Evolutionary conservation across 108 stramenopile genomes (phyloP).

Genomic region (Nitzschia sp.): DNA sequence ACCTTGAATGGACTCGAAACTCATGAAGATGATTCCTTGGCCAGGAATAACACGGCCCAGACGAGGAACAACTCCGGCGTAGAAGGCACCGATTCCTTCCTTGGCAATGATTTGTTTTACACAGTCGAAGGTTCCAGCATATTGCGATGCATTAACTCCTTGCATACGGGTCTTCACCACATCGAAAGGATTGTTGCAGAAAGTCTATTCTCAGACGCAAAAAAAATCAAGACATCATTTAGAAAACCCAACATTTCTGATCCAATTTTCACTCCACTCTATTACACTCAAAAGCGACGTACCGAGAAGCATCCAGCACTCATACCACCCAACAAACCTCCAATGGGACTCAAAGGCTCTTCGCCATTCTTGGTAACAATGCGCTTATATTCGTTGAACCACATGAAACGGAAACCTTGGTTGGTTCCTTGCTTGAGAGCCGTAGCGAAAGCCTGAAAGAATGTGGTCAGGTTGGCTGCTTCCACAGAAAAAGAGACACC

Average conservation of each 20-base stretch:
- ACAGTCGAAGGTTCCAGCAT: slow-evolving; percentile 88
- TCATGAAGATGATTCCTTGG: slow-evolving; percentile 98
- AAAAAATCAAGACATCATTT: too few species aligned
- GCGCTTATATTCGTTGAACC: slow-evolving; percentile 95
- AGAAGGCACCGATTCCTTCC: slow-evolving; percentile 91
- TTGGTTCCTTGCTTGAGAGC: slow-evolving; percentile 97
- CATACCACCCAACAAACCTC: slow-evolving; percentile 95
- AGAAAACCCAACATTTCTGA: too few species aligned
- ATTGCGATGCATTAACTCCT: slow-evolving; percentile 86
- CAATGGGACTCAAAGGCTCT: slow-evolving; percentile 68
- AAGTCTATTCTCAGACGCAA: slow-evolving; percentile 34
- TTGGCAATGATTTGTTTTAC: slow-evolving; percentile 81
- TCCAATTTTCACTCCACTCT: background rate
- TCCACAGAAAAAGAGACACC: background rate
- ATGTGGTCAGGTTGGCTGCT: background rate
- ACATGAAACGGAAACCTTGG: slow-evolving; percentile 97
- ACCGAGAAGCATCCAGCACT: slow-evolving; percentile 92
- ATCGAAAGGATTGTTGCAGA: slow-evolving; percentile 97
- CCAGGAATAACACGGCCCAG: slow-evolving; percentile 93
- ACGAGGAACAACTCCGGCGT: slow-evolving; percentile 92
- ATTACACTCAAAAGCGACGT: background rate
- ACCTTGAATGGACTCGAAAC: slow-evolving; percentile 89
- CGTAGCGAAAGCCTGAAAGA: slow-evolving; percentile 68
- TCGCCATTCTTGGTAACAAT: slow-evolving; percentile 78
- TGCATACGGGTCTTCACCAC: slow-evolving; percentile 99